A percentile compares a stretch with the other conserved stretches of the same genome.
These are phyloP conservation scores for Paecilomyces sp. DNA, from an alignment of 2,329 filamentous ascomycete species.

Conservation along the genomic window DNA sequence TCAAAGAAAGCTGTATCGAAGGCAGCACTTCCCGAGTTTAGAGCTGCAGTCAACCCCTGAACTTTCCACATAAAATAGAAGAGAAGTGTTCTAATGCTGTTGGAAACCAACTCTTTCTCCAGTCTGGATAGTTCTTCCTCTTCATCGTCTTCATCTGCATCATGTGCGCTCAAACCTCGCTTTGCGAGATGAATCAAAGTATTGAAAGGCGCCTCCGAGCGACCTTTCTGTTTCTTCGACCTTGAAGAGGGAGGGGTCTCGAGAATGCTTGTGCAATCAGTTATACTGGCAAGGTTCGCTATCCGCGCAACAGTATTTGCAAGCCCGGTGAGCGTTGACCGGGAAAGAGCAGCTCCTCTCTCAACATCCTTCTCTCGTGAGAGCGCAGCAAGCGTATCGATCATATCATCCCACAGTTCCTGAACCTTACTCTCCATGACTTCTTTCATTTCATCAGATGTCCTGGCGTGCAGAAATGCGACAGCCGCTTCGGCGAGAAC, in stretches of 20 bases:
- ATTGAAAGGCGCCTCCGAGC: conserved; percentile 46
- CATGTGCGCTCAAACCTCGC: conserved; percentile 59
- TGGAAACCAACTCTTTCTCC: conserved; percentile 71
- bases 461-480: conserved; percentile 76
- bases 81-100: conserved; percentile 66
- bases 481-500: conserved; percentile 78
- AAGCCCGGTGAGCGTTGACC: conserved; percentile 60
- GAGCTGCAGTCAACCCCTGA: conserved; percentile 49
- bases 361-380: conserved; percentile 66
- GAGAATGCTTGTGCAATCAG: conserved; percentile 67
- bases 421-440: conserved; percentile 73
- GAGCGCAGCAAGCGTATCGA: conserved; percentile 65
- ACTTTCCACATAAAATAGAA: conserved; percentile 98
- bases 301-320: conserved; percentile 71
- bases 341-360: conserved; percentile 60
- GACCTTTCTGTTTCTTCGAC: conserved; percentile 32
- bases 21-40: conserved; percentile 47
- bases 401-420: conserved; percentile 76
- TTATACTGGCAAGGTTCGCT: conserved; percentile 70
- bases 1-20: conserved; percentile 60
- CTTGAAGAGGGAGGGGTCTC: conserved; percentile 46
- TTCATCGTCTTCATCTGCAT: conserved; percentile 53
- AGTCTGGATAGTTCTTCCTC: conserved; percentile 52
- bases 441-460: conserved; percentile 83
- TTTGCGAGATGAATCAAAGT: conserved; percentile 66